Conservation (phyloP, 2,329 filamentous ascomycete species). For the Monosporascus cannonballus region DNA sequence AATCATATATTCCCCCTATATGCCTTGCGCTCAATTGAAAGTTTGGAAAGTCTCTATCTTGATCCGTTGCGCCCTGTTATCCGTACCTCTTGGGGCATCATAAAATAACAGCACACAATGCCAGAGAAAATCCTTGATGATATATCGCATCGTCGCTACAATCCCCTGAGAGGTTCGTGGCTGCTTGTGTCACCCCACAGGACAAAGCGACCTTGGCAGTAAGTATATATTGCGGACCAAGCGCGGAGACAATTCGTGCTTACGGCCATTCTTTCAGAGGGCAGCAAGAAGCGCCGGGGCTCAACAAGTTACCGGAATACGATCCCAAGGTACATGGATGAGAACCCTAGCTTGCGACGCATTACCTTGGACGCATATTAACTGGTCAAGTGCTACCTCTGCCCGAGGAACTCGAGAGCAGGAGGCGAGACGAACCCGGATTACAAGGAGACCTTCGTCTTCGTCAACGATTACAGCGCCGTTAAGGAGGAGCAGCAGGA, state of each 20-base stretch:
- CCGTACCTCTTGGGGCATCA: neutral
- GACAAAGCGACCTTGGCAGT: conserved; percentile 98
- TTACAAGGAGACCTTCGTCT: conserved; percentile 84
- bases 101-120: conserved; percentile 40
- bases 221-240: conserved; percentile 33
- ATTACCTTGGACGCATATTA: neutral
- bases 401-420: conserved; percentile 83
- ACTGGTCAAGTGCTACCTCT: conserved; percentile 75
- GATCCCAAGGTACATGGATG: conserved; percentile 55
- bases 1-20: neutral
- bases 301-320: conserved; percentile 67
- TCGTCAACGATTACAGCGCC: conserved; percentile 96
- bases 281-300: conserved; percentile 67
- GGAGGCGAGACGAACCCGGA: conserved; percentile 81
- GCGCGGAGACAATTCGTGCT: neutral
- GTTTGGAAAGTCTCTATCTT: neutral
- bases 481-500: conserved; percentile 89
- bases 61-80: too few species aligned
- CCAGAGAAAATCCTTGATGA: conserved; percentile 78
- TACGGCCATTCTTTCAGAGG: conserved; percentile 45
- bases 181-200: conserved; percentile 92
- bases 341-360: too few species aligned
- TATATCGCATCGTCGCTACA: conserved; percentile 93
- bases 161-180: conserved; percentile 84
- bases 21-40: neutral